Evolutionary conservation across 306 rosid genomes (phyloP).

Genomic region (Vicia faba): DNA sequence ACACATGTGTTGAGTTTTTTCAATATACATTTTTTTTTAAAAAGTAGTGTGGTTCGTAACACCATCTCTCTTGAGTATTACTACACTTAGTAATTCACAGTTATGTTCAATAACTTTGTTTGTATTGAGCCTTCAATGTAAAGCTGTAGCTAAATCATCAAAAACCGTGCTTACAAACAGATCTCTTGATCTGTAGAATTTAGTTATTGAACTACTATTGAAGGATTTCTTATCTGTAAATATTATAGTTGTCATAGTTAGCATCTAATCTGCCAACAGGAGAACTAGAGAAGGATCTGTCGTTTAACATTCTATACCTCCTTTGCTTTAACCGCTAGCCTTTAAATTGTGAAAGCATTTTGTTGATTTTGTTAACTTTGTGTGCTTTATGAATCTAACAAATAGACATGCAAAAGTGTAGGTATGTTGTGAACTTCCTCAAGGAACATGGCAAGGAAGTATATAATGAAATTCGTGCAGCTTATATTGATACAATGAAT

Average conservation of each 20-base stretch:
- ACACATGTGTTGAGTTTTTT: neutral
- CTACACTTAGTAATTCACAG: neutral
- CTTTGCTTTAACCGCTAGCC: conserved; percentile 18
- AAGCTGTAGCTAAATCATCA: conserved; percentile 25
- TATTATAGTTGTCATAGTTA: conserved; percentile 18
- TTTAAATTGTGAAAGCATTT: conserved; percentile 29
- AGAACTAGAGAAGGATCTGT: conserved; percentile 25
- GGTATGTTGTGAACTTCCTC: conserved; percentile 80
- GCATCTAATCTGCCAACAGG: conserved; percentile 14
- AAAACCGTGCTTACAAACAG: conserved; percentile 5
- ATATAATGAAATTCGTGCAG: conserved; percentile 82
- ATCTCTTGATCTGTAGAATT: conserved; percentile 28
- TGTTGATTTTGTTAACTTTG: conserved; percentile 28
- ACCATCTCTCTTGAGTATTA: conserved; percentile 14
- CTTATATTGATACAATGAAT: conserved; percentile 92
- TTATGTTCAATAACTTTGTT: conserved; percentile 4
- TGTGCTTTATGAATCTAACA: conserved; percentile 36
- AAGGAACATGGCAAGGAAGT: conserved; percentile 94
- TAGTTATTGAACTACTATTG: conserved; percentile 16
- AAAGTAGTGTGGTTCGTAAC: neutral
- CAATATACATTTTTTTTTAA: neutral
- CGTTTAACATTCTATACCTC: conserved; percentile 21
- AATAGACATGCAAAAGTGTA: conserved; percentile 46
- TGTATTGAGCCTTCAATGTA: conserved; percentile 18
- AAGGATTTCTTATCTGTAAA: conserved; percentile 20